A percentile compares a stretch with the other conserved stretches of the same genome.
Conservation (phyloP, 2,329 filamentous ascomycete genomes). For the Aspergillus sp. region DNA sequence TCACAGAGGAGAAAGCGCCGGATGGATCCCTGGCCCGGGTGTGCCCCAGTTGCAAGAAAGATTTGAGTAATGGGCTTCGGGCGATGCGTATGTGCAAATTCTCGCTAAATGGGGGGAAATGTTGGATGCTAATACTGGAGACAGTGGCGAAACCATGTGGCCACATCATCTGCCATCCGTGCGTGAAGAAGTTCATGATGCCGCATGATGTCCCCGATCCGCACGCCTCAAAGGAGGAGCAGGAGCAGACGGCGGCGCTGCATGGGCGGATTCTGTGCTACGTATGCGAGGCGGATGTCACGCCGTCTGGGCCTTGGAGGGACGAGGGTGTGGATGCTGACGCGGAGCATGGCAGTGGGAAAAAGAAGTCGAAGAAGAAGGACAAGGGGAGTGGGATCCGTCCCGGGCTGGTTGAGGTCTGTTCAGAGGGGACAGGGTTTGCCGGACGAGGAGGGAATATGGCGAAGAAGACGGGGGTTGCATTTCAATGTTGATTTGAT, state of each 20-base stretch:
- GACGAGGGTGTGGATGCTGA: constrained; percentile 6
- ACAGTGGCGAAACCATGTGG: constrained; percentile 75
- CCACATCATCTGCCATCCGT: constrained; percentile 81
- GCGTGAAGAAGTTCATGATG: constrained; percentile 74
- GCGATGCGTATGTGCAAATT: constrained; percentile 50
- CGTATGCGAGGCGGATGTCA: constrained; percentile 77
- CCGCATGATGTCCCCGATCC: constrained; percentile 49
- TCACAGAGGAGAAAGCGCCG: constrained; percentile 60
- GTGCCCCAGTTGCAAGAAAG: constrained; percentile 82
- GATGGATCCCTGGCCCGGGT: constrained; percentile 43
- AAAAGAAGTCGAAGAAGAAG: constrained; percentile 29
- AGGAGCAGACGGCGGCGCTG: constrained; percentile 23
- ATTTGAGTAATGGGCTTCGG: constrained; percentile 70
- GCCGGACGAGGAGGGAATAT: constrained; percentile 77
- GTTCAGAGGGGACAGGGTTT: constrained; percentile 85
- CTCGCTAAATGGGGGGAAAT: not conserved
- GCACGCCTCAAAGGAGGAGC: constrained; percentile 49
- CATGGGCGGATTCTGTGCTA: constrained; percentile 59
- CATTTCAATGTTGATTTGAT: constrained; percentile 64
- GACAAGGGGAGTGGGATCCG: constrained; percentile 47
- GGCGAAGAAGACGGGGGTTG: constrained; percentile 68
- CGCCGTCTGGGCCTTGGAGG: constrained; percentile 29
- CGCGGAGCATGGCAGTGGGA: constrained; percentile 4
- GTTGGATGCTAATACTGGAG: not conserved
- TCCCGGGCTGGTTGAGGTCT: constrained; percentile 68